phyloP scores from a whole-genome alignment of 345 rosid genomes.

The Iberis pinnata region DNA sequence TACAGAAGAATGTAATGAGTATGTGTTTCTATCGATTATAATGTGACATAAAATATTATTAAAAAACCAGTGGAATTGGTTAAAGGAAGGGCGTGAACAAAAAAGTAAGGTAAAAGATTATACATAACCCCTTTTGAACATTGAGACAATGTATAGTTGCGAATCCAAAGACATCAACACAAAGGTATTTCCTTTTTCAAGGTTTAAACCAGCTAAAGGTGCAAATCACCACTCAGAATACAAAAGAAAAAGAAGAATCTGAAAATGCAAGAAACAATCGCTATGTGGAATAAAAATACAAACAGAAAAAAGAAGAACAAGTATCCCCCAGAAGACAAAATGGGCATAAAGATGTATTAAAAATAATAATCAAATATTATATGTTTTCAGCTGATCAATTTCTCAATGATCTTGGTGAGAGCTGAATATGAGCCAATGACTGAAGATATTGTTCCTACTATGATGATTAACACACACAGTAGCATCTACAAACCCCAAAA shows the following conservation, averaged over 20 bases:
- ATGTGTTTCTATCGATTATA: too few species aligned
- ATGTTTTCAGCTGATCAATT: constrained; percentile 33
- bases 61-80: too few species aligned
- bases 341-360: constrained; percentile 14
- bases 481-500: constrained; percentile 33
- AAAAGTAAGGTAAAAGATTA: too few species aligned
- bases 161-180: constrained; percentile 1
- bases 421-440: constrained; percentile 66
- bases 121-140: too few species aligned
- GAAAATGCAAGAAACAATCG: constrained; percentile 21
- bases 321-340: constrained; percentile 29
- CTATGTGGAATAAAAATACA: constrained; percentile 1
- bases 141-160: not conserved
- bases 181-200: too few species aligned
- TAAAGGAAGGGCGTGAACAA: too few species aligned
- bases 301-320: not conserved
- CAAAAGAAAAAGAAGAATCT: constrained; percentile 6
- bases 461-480: constrained; percentile 48
- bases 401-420: constrained; percentile 51
- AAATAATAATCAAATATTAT: not conserved
- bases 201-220: constrained; percentile 14
- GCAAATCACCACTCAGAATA: constrained; percentile 22
- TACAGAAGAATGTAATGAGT: too few species aligned
- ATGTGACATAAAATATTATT: too few species aligned
- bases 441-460: constrained; percentile 61